phyloP scores from a whole-genome alignment of 495 filamentous ascomycete species.

The Penicillium simplicissimum region DNA sequence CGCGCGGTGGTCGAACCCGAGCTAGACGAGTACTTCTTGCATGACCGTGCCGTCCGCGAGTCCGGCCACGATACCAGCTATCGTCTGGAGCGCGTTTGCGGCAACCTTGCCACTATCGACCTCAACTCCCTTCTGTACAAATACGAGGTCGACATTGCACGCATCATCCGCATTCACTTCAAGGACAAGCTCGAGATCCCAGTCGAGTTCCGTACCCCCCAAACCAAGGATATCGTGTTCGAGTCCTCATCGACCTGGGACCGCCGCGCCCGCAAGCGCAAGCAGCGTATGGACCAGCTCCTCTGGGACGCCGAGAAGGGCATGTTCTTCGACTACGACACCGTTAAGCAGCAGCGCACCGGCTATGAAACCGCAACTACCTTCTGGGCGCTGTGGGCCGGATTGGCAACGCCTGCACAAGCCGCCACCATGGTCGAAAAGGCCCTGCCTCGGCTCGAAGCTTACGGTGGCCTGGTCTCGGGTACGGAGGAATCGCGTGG shows the following conservation, averaged over 20 bases:
- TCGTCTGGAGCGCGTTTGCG: constrained; percentile 83
- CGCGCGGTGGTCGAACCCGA: constrained; percentile 78
- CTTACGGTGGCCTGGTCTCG: constrained; percentile 81
- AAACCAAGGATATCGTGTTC: constrained; percentile 57
- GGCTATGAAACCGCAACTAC: constrained; percentile 86
- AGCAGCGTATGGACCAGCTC: constrained; percentile 80
- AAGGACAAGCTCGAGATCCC: constrained; percentile 77
- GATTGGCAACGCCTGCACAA: constrained; percentile 75
- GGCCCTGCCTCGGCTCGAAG: constrained; percentile 83
- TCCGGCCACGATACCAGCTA: constrained; percentile 98
- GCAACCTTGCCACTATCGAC: constrained; percentile 89
- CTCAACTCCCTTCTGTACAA: constrained; percentile 93
- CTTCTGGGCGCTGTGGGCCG: constrained; percentile 97
- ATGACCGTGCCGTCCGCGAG: constrained; percentile 91
- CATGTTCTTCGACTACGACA: constrained; percentile 98
- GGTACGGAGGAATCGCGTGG: constrained; percentile 87
- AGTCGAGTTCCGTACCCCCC: constrained; percentile 65
- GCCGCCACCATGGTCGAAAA: constrained; percentile 72
- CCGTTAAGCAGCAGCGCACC: constrained; percentile 70
- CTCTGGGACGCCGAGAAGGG: constrained; percentile 87
- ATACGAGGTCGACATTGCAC: constrained; percentile 89
- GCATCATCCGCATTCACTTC: constrained; percentile 79
- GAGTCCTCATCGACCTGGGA: constrained; percentile 89
- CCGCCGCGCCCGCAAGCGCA: constrained; percentile 75
- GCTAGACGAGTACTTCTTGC: constrained; percentile 91